A percentile compares a stretch with the other conserved stretches of the same genome.
These are phyloP conservation scores for Vitis labrusca DNA, from an alignment of 164 flowering plant species.

Conservation along the genomic window DNA sequence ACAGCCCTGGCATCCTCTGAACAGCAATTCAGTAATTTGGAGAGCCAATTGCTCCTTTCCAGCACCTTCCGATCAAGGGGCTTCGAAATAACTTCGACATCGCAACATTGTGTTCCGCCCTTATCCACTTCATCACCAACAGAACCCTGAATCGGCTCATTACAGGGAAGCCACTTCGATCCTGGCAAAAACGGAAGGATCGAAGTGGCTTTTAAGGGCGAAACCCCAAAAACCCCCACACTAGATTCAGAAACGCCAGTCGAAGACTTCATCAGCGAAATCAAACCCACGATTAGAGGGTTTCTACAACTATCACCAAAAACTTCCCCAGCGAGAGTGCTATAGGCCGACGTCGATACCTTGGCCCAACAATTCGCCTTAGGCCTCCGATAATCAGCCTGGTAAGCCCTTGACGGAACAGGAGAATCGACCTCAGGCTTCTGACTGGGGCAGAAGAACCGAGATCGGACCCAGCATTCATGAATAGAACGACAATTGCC, in stretches of 20 bases:
- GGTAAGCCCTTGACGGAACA: conserved; percentile 12
- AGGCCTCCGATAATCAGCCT: conserved; percentile 12
- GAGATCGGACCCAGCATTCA: conserved; percentile 44
- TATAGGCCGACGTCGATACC: conserved; percentile 18
- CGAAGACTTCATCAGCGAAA: conserved; percentile 40
- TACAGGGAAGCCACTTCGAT: conserved; percentile 62
- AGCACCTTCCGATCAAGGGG: conserved; percentile 4
- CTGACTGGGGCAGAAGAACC: conserved; percentile 23
- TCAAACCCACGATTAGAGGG: conserved; percentile 36
- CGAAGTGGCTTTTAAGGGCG: conserved; percentile 50
- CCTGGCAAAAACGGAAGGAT: conserved; percentile 53
- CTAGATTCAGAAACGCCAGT: conserved; percentile 19
- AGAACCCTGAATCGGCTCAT: conserved; percentile 30
- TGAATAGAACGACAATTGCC: conserved; percentile 42
- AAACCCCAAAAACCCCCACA: conserved; percentile 38
- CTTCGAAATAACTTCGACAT: not conserved
- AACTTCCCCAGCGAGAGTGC: conserved; percentile 28
- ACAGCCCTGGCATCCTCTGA: conserved; percentile 79
- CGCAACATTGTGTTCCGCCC: conserved; percentile 30
- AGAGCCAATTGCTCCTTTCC: conserved; percentile 42
- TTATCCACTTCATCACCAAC: conserved; percentile 23
- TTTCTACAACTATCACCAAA: conserved; percentile 21
- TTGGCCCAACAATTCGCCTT: conserved; percentile 10
- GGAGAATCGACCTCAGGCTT: conserved; percentile 33
- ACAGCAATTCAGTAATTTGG: conserved; percentile 34